Evolutionary conservation across 129 eudicot genomes (phyloP).

Genomic region (Tagetes patula): DNA sequence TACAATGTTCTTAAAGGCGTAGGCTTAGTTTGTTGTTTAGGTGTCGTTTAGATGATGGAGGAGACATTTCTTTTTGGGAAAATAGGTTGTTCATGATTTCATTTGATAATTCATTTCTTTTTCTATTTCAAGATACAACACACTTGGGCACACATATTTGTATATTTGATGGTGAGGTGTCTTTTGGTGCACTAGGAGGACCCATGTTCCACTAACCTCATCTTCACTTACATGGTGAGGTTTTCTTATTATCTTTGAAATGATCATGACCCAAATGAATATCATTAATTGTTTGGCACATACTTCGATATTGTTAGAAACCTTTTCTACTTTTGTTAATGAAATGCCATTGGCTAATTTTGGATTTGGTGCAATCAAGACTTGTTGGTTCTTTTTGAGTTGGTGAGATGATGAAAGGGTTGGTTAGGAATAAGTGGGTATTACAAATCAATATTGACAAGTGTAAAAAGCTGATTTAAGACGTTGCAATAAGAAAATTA

Average conservation of each 20-base stretch:
- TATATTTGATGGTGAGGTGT: constrained; percentile 28
- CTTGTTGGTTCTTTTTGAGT: constrained; percentile 31
- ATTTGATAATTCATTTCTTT: constrained; percentile 27
- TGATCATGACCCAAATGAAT: constrained; percentile 29
- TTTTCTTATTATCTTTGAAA: constrained; percentile 21
- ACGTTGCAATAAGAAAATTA: not conserved
- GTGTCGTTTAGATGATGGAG: constrained; percentile 25
- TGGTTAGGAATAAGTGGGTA: not conserved
- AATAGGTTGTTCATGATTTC: constrained; percentile 34
- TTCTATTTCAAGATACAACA: constrained; percentile 16
- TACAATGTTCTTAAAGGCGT: constrained; percentile 25
- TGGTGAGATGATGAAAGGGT: constrained; percentile 31
- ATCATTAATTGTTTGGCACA: constrained; percentile 16
- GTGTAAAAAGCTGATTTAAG: constrained; percentile 5
- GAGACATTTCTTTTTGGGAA: constrained; percentile 31
- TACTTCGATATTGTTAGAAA: constrained; percentile 29
- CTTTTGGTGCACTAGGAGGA: constrained; percentile 25
- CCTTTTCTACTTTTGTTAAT: constrained; percentile 22
- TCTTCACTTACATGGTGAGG: constrained; percentile 28
- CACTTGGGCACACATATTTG: constrained; percentile 23
- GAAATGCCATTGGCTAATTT: constrained; percentile 31
- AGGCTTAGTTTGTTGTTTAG: constrained; percentile 26
- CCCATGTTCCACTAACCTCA: constrained; percentile 30
- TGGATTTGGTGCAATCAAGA: constrained; percentile 34
- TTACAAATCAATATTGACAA: constrained; percentile 19